Base-by-base conservation (phyloP, 73 alveolate species). In the Paramecium sexaurelia region DNA sequence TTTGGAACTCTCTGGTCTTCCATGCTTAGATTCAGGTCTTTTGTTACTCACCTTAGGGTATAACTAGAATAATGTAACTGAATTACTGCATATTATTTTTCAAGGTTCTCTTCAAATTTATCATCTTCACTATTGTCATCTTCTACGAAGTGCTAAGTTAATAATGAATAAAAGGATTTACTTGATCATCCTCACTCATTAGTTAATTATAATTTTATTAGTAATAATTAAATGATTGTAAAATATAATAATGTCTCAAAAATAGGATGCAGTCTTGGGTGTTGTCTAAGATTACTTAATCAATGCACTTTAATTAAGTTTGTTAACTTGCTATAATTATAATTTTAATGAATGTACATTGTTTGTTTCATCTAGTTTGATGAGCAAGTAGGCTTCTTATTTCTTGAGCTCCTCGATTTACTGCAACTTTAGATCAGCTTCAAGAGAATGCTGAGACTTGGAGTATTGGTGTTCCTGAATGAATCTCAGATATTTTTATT, bases 1-100 rank as follows among this genome's bases (percentile, higher is more conserved):
- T 78, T 78, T 78, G n/a, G 90, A 78, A 33, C 90, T 78, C 41
- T 78, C 90, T 1, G 90, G 90, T 19, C 90, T 78, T 40, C 90
- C 90, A 43, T 78, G 90, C 8, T 78, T 78, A 13, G 90, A 78
- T 78, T 78, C 90, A 40, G 90, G 90, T 78, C 90, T 37, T 22
- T 78, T 78, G 11, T 78, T 61, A 40, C 33, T 39, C 10, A 20
- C 36, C 22, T 78, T 78, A 22, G 90, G 90, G 10, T 78, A 41
- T 19, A 78, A 33, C 83, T 61, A 26, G 3, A 26, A 29, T 32
- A 11, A 61, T 29, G 39, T 61, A 61, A 61, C n/a, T 3, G 83
- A 29, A 61, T 11, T 61, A 61, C 83, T 2, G 90, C 90, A 78
- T 78, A 78, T 78, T 78, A 7, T 78, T 45, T 39, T 78, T 78